Conservation (phyloP, 345 rosid species). For the Physaria fendleri region DNA sequence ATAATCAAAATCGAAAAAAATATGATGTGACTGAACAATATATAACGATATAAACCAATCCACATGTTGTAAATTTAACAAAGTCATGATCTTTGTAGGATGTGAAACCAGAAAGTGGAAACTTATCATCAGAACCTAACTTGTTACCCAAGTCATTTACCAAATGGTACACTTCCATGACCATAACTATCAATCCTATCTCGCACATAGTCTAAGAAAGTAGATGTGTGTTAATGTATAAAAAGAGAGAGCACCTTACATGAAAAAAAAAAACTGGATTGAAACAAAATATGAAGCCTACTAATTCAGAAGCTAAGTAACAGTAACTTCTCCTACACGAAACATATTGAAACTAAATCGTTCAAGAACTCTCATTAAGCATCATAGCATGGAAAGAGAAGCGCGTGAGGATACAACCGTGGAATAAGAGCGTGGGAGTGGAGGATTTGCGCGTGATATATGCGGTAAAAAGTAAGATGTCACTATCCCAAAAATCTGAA, state of each 20-base stretch:
- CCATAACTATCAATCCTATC: constrained; percentile 8
- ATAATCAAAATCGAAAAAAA: too few species aligned
- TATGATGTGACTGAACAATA: too few species aligned
- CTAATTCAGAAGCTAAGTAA: background rate
- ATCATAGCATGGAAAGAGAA: too few species aligned
- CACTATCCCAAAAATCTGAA: background rate
- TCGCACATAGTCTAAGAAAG: constrained; percentile 19
- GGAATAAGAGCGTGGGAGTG: background rate
- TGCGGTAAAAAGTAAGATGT: background rate
- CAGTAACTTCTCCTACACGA: background rate
- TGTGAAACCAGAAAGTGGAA: constrained; percentile 32
- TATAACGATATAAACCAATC: too few species aligned
- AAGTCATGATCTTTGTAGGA: constrained; percentile 39
- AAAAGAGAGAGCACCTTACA: background rate
- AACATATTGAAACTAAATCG: background rate
- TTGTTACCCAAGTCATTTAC: constrained; percentile 45
- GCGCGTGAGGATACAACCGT: background rate
- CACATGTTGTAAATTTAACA: too few species aligned
- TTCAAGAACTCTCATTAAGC: too few species aligned
- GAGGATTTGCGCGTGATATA: background rate
- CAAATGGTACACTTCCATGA: constrained; percentile 31
- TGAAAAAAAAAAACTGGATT: background rate
- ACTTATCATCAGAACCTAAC: constrained; percentile 41
- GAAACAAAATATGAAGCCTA: too few species aligned
- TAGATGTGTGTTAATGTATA: background rate